Conservation (phyloP, 805 yeast species). For the Candida pseudofarinosa region DNA sequence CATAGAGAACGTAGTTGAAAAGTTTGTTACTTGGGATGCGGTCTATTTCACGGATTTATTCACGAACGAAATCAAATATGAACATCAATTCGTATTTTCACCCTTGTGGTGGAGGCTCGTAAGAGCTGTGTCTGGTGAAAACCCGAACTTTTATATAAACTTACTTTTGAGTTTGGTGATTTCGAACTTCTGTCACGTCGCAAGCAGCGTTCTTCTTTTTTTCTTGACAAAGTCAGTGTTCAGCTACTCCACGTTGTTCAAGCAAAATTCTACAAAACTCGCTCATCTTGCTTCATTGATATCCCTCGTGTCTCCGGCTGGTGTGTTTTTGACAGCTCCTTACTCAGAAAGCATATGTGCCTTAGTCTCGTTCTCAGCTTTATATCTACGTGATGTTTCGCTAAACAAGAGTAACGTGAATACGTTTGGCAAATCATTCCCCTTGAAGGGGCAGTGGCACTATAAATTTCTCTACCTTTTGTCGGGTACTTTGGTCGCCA, state of each 20-base stretch:
- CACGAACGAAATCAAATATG: slow-evolving; percentile 50
- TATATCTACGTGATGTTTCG: slow-evolving; percentile 45
- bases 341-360: slow-evolving; percentile 78
- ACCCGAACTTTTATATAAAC: slow-evolving; percentile 38
- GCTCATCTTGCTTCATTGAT: slow-evolving; percentile 35
- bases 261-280: slow-evolving; percentile 12
- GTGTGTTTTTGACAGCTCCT: slow-evolving; percentile 67
- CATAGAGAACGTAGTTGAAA: slow-evolving; percentile 35
- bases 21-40: slow-evolving; percentile 77
- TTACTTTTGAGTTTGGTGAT: slow-evolving; percentile 46
- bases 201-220: slow-evolving; percentile 47
- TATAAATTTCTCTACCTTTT: slow-evolving; percentile 28
- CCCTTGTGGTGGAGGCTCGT: slow-evolving; percentile 67
- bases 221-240: slow-evolving; percentile 41
- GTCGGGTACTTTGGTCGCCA: slow-evolving; percentile 53
- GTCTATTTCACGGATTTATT: slow-evolving; percentile 69
- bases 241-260: slow-evolving; percentile 12
- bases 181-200: slow-evolving; percentile 50
- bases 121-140: slow-evolving; percentile 13
- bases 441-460: slow-evolving; percentile 10
- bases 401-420: slow-evolving; percentile 17
- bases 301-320: slow-evolving; percentile 69
- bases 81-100: slow-evolving; percentile 89
- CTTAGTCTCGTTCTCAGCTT: slow-evolving; percentile 52
- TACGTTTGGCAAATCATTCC: slow-evolving; percentile 10